Evolutionary conservation across 306 rosid genomes (phyloP), one percentile per base, ranked within the genome.

Genomic region (Elaeagnus macrophylla): DNA sequence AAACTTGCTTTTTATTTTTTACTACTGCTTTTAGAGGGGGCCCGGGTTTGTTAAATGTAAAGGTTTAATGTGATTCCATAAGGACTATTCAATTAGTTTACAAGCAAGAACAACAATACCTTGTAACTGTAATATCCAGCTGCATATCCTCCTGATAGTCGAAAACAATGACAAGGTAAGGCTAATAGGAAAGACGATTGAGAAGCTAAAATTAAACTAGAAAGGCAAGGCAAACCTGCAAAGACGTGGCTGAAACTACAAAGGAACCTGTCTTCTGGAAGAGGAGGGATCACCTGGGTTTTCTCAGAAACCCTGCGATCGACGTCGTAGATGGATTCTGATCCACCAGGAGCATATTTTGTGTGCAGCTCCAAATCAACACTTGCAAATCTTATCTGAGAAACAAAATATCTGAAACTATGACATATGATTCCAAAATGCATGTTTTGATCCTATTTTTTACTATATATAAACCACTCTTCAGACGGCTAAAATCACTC

Each of bases 101-200:
- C 7, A 17, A 16, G 69, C 47, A 72, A 53, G 42, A 51, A 63
- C 13, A 61, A 55, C 52, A 51, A 57, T 82, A 86, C 99, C 95
- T 91, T 91, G 76, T 91, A 91, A 68, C 99, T 86, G 74, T 82
- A 91, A 86, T 91, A 91, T 65, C 99, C 99, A 62, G 99, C 99
- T 9, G 96, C 99, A 81, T 91, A 91, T 67, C 99, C 85, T 66
- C 82, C 85, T 80, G 36, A 54, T 17, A 59, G 42, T 59, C 42
- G 11, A 38, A 62, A 48, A 61, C 20, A 55, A 14, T 15, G 48
- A 13, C 46, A 62, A 51, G 48, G 25, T 41, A 57, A n/a, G 41
- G 58, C 14, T 13, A 52, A 67, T 32, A 70, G 41, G 46, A 38
- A 60, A 43, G 39, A 55, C 18, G 18, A 44, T 6, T 25, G 44